Base-by-base conservation (phyloP, 2,329 filamentous ascomycete genomes). In the Ophiosphaerella herpotricha region DNA sequence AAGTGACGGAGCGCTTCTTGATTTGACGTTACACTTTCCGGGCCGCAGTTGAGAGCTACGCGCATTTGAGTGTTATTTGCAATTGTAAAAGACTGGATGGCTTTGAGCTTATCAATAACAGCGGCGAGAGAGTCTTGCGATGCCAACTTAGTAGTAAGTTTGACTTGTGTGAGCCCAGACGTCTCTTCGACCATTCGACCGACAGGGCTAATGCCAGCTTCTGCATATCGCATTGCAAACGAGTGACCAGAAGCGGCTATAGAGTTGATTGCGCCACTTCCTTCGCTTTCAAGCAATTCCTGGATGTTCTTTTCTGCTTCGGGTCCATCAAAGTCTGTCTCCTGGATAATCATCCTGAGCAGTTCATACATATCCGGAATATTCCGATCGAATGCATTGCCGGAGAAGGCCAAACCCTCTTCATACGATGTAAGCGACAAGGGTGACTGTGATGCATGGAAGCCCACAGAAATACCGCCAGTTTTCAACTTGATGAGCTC, bases 401-500 rank as follows among this genome's bases (percentile, higher is more conserved):
- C 93, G 3, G 86, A 86, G 48, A 97, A 86, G 11, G 88, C 84
- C 23, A 99, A 77, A 0, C 94, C 94, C 74, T 99, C 94, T 14
- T 83, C 85, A 7, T 86, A 88, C 23, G 82, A 78, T 26, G 82
- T 80, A 46, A 90, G 85, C 58, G 93, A 84, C 1, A 81, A 82
- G 0, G 93, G 90, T 2, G 86, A 91, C 0, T 92, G 84, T 0
- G 88, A 86, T n/a, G 88, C 84, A 74, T 95, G 89, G 61, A 96
- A 92, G 1, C 88, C 86, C 13, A 95, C 86, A 2, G 87, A 89
- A 33, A 99, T 84, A 8, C 94, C 94, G 16, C 94, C 94, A 1
- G 94, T 97, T 77, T 95, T 96, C 26, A 97, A 82, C 73, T 97
- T 97, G 72, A 99, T 97, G 47, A 92, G 76, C 67, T 97, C 94